Evolutionary conservation across 305 asterid genomes (phyloP).

Genomic region (Fraxinus nigra): DNA sequence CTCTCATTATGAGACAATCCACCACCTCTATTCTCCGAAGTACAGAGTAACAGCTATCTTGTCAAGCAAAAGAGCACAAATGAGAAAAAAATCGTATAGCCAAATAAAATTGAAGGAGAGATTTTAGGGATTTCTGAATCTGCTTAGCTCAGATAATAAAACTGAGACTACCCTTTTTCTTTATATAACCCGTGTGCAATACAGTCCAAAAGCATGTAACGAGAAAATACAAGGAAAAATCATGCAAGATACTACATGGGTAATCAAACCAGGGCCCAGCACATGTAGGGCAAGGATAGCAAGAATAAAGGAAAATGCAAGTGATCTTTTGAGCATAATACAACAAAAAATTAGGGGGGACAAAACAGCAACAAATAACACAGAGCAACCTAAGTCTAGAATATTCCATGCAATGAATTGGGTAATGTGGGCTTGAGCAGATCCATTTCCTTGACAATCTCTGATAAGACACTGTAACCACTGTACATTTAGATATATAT

Average conservation of each 20-base stretch:
- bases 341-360: not conserved
- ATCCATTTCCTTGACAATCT: not conserved
- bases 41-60: not conserved
- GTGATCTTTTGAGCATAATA: not conserved
- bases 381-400: not conserved
- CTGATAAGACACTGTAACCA: not conserved
- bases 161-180: not conserved
- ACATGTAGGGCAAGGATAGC: not conserved
- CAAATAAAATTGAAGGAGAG: not conserved
- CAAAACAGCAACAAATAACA: not conserved
- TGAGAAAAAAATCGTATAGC: not conserved
- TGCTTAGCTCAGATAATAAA: not conserved
- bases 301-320: not conserved
- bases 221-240: not conserved
- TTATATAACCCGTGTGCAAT: not conserved
- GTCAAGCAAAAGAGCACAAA: not conserved
- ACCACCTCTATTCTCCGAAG: not conserved
- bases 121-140: not conserved
- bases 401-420: not conserved
- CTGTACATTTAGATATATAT: not conserved
- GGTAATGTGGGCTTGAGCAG: not conserved
- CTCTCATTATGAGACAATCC: not conserved
- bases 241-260: not conserved
- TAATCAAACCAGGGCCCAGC: not conserved
- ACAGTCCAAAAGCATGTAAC: not conserved